Conservation (phyloP, 345 rosid genomes). For the Aquilaria sinensis region DNA sequence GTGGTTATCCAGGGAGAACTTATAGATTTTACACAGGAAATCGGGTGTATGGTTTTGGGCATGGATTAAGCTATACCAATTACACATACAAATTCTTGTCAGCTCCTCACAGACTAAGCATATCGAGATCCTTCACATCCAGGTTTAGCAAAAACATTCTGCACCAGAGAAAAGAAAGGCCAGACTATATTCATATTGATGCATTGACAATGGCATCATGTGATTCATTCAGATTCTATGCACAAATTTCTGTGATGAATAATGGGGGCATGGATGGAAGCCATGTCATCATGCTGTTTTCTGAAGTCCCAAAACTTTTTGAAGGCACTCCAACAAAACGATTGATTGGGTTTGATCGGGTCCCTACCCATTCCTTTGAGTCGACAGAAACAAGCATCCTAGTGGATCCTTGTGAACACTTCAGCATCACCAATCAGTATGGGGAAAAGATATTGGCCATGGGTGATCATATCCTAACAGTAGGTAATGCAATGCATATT, state of each 20-base stretch:
- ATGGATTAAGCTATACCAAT: slow-evolving; percentile 72
- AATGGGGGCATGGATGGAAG: slow-evolving; percentile 65
- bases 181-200: slow-evolving; percentile 23
- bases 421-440: slow-evolving; percentile 45
- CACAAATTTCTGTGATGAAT: slow-evolving; percentile 42
- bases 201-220: slow-evolving; percentile 44
- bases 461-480: slow-evolving; percentile 49
- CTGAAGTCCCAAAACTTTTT: slow-evolving; percentile 38
- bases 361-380: slow-evolving; percentile 36
- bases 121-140: slow-evolving; percentile 21
- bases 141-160: slow-evolving; percentile 30
- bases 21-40: slow-evolving; percentile 75
- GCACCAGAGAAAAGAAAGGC: slow-evolving; percentile 23
- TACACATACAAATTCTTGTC: slow-evolving; percentile 53
- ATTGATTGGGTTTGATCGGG: slow-evolving; percentile 70
- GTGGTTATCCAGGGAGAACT: slow-evolving; percentile 88
- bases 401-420: slow-evolving; percentile 70
- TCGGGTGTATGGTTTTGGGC: slow-evolving; percentile 58
- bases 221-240: slow-evolving; percentile 39
- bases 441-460: slow-evolving; percentile 57
- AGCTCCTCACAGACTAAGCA: slow-evolving; percentile 46
- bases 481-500: slow-evolving; percentile 56
- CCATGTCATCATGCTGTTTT: slow-evolving; percentile 66
- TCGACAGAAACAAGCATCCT: slow-evolving; percentile 39
- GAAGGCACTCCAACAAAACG: slow-evolving; percentile 57